A percentile compares a stretch with the other conserved stretches of the same genome.
These are phyloP conservation scores for Dictyostelium firmibasis DNA, from an alignment of 78 protist species.

Conservation along the genomic window DNA sequence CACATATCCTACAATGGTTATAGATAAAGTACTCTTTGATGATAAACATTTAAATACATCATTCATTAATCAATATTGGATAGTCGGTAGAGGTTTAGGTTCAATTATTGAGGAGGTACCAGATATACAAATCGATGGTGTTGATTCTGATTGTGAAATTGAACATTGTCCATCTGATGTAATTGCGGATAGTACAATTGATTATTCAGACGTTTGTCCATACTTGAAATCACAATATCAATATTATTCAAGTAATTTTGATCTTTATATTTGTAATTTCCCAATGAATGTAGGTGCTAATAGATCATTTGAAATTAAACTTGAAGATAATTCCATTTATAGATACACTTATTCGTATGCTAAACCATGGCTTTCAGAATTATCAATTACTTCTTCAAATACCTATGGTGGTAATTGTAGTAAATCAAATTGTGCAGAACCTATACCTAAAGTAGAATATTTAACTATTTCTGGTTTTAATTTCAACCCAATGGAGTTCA, in stretches of 20 bases:
- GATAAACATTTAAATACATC: not conserved
- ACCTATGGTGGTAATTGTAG: not conserved
- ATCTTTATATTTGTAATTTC: not conserved
- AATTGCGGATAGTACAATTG: not conserved
- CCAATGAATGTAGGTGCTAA: not conserved
- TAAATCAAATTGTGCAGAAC: not conserved
- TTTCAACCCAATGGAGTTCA: not conserved
- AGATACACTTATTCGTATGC: not conserved
- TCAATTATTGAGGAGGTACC: not conserved
- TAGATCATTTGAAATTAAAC: not conserved
- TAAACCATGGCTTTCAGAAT: not conserved
- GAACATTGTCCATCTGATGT: not conserved
- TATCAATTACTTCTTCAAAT: not conserved
- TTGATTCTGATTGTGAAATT: not conserved
- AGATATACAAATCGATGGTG: not conserved
- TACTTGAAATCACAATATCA: not conserved
- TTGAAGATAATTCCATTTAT: not conserved
- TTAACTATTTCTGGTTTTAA: not conserved
- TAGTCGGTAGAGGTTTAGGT: constrained; percentile 3
- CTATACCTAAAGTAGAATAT: not conserved
- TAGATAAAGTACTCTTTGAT: not conserved
- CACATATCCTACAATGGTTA: not conserved
- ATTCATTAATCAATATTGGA: not conserved
- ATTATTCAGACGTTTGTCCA: not conserved
- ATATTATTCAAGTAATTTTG: not conserved